Conservation (phyloP, 768 basidiomycete species). For the Lepiota subincarnata region DNA sequence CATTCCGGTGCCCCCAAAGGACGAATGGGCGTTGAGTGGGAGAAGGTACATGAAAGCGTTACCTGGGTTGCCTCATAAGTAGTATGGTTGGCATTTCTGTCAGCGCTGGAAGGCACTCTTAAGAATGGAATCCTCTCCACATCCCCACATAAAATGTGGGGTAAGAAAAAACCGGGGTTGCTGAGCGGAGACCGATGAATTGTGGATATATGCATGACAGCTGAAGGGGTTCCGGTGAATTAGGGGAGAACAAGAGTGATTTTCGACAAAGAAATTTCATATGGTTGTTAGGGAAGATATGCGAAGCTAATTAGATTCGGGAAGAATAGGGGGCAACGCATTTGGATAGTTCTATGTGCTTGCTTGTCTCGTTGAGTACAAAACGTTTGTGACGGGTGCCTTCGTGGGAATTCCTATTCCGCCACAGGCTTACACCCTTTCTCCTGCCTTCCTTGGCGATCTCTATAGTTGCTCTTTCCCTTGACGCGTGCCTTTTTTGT, state of each 20-base stretch:
- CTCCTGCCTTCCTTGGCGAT: conserved; percentile 9
- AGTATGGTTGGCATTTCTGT: background rate
- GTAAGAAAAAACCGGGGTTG: background rate
- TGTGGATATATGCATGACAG: no score
- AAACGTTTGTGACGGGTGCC: background rate
- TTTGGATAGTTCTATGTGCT: background rate
- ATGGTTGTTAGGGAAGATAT: background rate
- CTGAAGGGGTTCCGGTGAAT: no score
- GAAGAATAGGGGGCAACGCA: background rate
- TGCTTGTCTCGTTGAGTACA: background rate
- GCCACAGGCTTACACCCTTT: background rate
- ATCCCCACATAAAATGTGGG: conserved; percentile 1
- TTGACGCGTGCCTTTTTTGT: background rate
- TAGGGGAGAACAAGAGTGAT: no score
- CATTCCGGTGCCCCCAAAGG: background rate
- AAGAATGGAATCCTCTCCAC: background rate
- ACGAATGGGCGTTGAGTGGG: no score
- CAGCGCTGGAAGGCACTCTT: background rate
- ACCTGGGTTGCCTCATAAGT: no score
- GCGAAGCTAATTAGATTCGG: background rate
- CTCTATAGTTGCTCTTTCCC: background rate
- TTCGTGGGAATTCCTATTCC: conserved; percentile 3
- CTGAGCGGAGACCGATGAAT: background rate
- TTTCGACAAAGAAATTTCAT: background rate
- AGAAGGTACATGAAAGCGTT: no score